Evolutionary conservation across 306 rosid genomes (phyloP).

Genomic region (Lagenaria siceraria): DNA sequence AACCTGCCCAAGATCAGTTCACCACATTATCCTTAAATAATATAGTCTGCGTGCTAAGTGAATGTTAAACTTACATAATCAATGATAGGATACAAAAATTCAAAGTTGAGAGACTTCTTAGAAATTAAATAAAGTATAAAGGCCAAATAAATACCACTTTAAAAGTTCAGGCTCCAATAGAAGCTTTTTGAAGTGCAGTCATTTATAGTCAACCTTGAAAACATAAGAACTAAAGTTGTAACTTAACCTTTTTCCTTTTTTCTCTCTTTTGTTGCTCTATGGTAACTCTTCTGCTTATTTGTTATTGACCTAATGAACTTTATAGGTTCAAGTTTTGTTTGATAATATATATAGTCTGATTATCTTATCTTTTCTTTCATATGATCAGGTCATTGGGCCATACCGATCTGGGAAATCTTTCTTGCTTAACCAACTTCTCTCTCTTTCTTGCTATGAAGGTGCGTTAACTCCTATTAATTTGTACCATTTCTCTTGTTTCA

Average conservation of each 20-base stretch:
- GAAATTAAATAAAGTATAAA: neutral
- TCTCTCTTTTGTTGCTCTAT: neutral
- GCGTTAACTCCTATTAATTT: constrained; percentile 7
- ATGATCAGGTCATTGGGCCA: constrained; percentile 84
- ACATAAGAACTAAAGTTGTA: neutral
- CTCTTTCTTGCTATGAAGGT: constrained; percentile 97
- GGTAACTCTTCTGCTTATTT: neutral
- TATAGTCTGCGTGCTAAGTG: neutral
- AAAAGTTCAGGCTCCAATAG: neutral
- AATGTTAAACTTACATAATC: neutral
- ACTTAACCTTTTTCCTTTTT: neutral
- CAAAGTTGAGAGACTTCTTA: neutral
- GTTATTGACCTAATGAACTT: neutral
- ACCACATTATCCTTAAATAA: neutral
- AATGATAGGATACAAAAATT: neutral
- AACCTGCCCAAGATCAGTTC: neutral
- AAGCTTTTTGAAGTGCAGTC: neutral
- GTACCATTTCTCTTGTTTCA: neutral
- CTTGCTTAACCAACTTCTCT: constrained; percentile 92
- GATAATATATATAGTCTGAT: neutral
- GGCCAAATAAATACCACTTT: neutral
- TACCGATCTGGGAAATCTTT: constrained; percentile 95
- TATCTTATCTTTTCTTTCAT: neutral
- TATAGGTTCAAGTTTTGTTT: neutral
- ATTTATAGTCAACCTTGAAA: neutral